Conservation (phyloP, 108 stramenopile genomes). For the Skeletonema tropicum region DNA sequence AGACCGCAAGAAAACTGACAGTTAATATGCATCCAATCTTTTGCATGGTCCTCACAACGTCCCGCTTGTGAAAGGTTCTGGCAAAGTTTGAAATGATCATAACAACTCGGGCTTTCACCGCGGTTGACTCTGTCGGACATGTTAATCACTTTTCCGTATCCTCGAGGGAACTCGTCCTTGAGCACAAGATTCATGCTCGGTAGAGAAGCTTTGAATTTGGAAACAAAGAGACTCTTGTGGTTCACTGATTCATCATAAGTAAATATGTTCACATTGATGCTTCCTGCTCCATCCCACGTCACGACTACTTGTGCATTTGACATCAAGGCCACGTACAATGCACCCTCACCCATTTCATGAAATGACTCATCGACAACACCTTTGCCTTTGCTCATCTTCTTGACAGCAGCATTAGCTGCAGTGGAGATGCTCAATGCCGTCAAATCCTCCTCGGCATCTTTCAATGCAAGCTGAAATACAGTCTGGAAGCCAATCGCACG, state of each 20-base stretch:
- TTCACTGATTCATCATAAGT: no score
- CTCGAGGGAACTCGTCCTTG: conserved; percentile 70
- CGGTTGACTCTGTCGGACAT: conserved; percentile 37
- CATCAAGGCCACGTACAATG: no score
- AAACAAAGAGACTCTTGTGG: conserved; percentile 22
- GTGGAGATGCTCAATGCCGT: conserved; percentile 13
- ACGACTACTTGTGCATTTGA: no score
- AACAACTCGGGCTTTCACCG: conserved; percentile 45
- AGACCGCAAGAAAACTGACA: conserved; percentile 39
- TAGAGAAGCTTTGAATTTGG: conserved; percentile 29
- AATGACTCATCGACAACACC: no score
- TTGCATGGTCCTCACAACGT: conserved; percentile 19
- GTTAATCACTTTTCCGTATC: conserved; percentile 56
- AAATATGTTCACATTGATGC: no score
- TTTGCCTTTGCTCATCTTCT: no score
- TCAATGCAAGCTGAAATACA: conserved; percentile 45
- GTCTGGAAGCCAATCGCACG: no score
- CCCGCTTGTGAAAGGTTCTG: conserved; percentile 9
- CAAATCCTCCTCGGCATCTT: conserved; percentile 17
- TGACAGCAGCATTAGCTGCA: conserved; percentile 23
- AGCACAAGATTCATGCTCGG: no score
- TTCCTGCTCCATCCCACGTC: no score
- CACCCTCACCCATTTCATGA: no score
- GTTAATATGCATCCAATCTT: conserved; percentile 31
- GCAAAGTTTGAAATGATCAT: conserved; percentile 48